phyloP scores from a whole-genome alignment of 1,139 yeast species.

The Kurtzmaniella quercitrusa region DNA sequence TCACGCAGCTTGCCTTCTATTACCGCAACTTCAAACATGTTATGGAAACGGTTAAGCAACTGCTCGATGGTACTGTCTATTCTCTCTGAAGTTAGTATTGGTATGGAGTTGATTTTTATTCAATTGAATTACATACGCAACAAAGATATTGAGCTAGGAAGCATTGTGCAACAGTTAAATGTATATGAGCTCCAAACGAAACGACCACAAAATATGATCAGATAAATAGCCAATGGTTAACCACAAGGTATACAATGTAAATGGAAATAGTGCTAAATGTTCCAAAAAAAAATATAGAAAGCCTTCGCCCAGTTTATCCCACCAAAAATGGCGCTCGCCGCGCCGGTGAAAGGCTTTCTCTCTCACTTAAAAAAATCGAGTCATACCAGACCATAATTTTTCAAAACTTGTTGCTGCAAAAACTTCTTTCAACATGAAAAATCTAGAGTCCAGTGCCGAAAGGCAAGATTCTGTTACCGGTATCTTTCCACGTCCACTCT shows the following conservation, averaged over 20 bases:
- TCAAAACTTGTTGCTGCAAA: no score
- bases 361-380: no score
- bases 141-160: slow-evolving; percentile 41
- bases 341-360: no score
- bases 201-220: no score
- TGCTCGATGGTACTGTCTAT: slow-evolving; percentile 42
- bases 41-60: slow-evolving; percentile 40
- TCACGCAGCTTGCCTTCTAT: slow-evolving; percentile 48
- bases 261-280: not conserved
- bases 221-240: no score
- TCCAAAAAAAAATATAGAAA: no score
- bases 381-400: no score
- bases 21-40: slow-evolving; percentile 40
- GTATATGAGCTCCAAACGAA: no score
- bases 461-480: not conserved
- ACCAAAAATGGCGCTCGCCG: no score
- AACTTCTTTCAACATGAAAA: not conserved
- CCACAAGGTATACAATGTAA: not conserved
- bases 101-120: not conserved
- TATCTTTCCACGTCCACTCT: slow-evolving; percentile 1
- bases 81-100: slow-evolving; percentile 24
- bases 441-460: no score
- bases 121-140: slow-evolving; percentile 41
- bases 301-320: no score
- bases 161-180: slow-evolving; percentile 24